A percentile compares a stretch with the other conserved stretches of the same genome.
Conservation (phyloP, 2,329 filamentous ascomycete genomes). For the Colletotrichum destructivum region DNA sequence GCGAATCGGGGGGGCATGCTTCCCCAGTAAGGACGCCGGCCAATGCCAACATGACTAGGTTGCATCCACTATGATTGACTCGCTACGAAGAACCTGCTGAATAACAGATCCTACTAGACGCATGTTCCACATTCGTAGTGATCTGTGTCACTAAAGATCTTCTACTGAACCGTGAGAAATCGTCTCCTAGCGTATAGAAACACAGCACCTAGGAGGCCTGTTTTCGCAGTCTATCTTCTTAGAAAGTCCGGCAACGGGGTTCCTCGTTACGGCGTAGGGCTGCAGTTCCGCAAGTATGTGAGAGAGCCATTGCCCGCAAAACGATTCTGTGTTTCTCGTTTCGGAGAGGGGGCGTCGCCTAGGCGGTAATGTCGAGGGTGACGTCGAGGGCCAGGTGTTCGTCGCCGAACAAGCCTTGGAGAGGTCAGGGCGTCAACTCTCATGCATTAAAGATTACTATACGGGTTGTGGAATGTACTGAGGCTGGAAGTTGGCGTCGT, state of each 20-base stretch:
- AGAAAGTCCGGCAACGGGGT: background rate
- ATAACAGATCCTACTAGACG: background rate
- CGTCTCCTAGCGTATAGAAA: background rate
- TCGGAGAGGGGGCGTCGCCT: no score
- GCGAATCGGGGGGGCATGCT: background rate
- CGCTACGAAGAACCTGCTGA: background rate
- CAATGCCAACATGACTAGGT: background rate
- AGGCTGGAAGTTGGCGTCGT: slow-evolving; percentile 58
- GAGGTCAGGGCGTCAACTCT: background rate
- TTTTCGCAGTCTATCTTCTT: background rate
- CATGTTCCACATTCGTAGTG: background rate
- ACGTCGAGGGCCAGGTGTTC: no score
- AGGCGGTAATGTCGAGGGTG: background rate
- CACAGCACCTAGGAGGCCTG: background rate
- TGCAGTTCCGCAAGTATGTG: background rate
- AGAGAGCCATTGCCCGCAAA: no score
- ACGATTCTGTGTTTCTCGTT: background rate
- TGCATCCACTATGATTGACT: background rate
- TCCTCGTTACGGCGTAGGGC: background rate
- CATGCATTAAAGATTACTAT: background rate
- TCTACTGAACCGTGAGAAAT: background rate
- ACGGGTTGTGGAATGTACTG: slow-evolving; percentile 54
- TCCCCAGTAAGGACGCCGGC: background rate
- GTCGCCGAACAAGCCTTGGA: background rate
- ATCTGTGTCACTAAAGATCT: no score